phyloP scores from a whole-genome alignment of 2,329 filamentous ascomycete species.

The Exophiala spinifera region DNA sequence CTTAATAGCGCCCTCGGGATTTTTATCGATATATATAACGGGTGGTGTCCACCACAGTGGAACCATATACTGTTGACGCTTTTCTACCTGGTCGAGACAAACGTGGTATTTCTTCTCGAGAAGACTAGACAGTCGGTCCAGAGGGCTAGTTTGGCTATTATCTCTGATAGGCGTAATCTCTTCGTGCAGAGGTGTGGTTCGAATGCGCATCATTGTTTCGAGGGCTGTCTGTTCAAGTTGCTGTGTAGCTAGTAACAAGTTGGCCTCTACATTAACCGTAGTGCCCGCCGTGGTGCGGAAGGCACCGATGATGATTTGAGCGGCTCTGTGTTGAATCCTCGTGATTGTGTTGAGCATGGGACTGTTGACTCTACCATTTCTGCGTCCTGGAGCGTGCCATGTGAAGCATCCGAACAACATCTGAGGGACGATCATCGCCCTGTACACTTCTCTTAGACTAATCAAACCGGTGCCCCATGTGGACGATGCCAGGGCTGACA shows the following conservation, averaged over 20 bases:
- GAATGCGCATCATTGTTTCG: constrained; percentile 28
- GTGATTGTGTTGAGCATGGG: constrained; percentile 1
- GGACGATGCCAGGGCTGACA: constrained; percentile 29
- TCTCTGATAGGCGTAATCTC: constrained; percentile 1
- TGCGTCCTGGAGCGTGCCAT: constrained; percentile 24
- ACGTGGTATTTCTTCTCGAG: constrained; percentile 23
- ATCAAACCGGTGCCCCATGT: constrained; percentile 27
- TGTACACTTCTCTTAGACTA: constrained; percentile 31
- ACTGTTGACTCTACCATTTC: neutral
- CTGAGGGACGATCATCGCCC: constrained; percentile 29
- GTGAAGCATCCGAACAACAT: constrained; percentile 33
- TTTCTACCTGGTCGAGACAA: constrained; percentile 22
- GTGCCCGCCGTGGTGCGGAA: constrained; percentile 27
- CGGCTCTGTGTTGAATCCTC: constrained; percentile 29
- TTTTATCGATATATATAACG: constrained; percentile 12
- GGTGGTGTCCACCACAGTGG: constrained; percentile 25
- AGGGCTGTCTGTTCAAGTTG: constrained; percentile 28
- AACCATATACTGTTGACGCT: constrained; percentile 23
- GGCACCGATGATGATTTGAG: constrained; percentile 32
- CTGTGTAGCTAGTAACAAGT: constrained; percentile 28
- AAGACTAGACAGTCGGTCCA: constrained; percentile 12
- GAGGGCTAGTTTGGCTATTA: neutral
- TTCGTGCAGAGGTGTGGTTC: constrained; percentile 16
- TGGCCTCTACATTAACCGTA: constrained; percentile 29
- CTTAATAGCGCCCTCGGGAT: constrained; percentile 19